phyloP scores from a whole-genome alignment of 169 alveolate genomes.

The Cryptosporidium muris region DNA sequence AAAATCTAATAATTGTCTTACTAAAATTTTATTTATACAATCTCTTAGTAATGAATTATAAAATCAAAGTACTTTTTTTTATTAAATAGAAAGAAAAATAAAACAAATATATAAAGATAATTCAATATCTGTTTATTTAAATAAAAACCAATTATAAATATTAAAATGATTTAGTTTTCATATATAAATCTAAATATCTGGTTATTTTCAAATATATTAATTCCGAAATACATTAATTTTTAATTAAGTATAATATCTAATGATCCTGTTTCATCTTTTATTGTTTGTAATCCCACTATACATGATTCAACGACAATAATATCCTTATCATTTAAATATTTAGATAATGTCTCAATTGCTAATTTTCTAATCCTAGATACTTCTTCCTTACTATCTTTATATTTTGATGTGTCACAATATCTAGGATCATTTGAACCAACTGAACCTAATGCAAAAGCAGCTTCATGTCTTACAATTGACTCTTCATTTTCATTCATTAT shows the following conservation, averaged over 20 bases:
- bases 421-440: slow-evolving; percentile 80
- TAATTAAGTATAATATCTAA: slow-evolving; percentile 6
- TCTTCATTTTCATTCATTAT: slow-evolving; percentile 77
- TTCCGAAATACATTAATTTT: not conserved
- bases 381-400: slow-evolving; percentile 13
- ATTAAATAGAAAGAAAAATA: not conserved
- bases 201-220: not conserved
- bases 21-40: too few relatives aligned
- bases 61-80: too few relatives aligned
- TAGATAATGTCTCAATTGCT: slow-evolving; percentile 71
- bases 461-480: slow-evolving; percentile 92
- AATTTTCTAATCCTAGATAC: slow-evolving; percentile 18
- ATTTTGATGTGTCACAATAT: not conserved
- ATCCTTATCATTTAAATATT: slow-evolving; percentile 70
- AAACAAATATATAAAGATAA: not conserved
- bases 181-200: too few relatives aligned
- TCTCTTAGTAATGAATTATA: too few relatives aligned
- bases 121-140: too few relatives aligned
- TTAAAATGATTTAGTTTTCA: too few relatives aligned
- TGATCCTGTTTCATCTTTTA: slow-evolving; percentile 74
- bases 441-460: slow-evolving; percentile 91
- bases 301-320: slow-evolving; percentile 80
- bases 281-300: slow-evolving; percentile 78
- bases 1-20: too few relatives aligned
- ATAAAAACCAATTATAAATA: too few relatives aligned